phyloP scores from a whole-genome alignment of 1,284 basidiomycete genomes.

The Gymnopus androsaceus region DNA sequence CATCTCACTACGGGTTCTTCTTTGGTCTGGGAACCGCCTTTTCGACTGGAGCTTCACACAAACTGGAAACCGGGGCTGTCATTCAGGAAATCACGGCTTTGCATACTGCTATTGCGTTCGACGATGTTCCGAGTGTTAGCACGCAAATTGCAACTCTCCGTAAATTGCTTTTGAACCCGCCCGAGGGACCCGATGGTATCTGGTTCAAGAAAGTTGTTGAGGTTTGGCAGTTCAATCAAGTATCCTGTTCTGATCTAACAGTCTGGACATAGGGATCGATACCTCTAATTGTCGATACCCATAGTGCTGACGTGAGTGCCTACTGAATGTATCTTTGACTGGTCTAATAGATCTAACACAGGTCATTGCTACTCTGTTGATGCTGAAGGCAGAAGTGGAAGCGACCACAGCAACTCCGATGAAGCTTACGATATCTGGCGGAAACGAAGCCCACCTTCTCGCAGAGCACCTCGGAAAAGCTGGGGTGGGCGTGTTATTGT shows the following conservation, averaged over 20 bases:
- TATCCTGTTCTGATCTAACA: not conserved
- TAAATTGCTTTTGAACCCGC: slow-evolving; percentile 53
- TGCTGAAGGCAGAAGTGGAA: slow-evolving; percentile 76
- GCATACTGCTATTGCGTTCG: slow-evolving; percentile 39
- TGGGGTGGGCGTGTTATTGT: slow-evolving; percentile 74
- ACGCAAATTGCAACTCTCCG: slow-evolving; percentile 69
- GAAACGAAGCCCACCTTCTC: slow-evolving; percentile 72
- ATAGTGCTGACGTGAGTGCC: slow-evolving; percentile 63
- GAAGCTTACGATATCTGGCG: slow-evolving; percentile 67
- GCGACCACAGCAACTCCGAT: slow-evolving; percentile 38
- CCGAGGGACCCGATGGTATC: slow-evolving; percentile 47
- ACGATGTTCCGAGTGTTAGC: slow-evolving; percentile 49
- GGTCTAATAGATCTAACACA: slow-evolving; percentile 44
- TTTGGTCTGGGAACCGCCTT: slow-evolving; percentile 69
- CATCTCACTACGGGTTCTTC: slow-evolving; percentile 56
- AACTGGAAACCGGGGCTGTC: slow-evolving; percentile 69
- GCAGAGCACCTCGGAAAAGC: slow-evolving; percentile 74
- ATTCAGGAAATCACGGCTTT: slow-evolving; percentile 52
- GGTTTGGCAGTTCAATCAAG: slow-evolving; percentile 37
- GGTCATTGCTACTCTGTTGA: slow-evolving; percentile 75
- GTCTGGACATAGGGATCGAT: slow-evolving; percentile 32
- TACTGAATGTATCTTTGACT: slow-evolving; percentile 58
- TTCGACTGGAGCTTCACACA: slow-evolving; percentile 62
- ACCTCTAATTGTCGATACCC: slow-evolving; percentile 58
- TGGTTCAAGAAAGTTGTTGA: slow-evolving; percentile 55